Evolutionary conservation across 1,284 basidiomycete species (phyloP).

Genomic region (Cryptococcus floricola): DNA sequence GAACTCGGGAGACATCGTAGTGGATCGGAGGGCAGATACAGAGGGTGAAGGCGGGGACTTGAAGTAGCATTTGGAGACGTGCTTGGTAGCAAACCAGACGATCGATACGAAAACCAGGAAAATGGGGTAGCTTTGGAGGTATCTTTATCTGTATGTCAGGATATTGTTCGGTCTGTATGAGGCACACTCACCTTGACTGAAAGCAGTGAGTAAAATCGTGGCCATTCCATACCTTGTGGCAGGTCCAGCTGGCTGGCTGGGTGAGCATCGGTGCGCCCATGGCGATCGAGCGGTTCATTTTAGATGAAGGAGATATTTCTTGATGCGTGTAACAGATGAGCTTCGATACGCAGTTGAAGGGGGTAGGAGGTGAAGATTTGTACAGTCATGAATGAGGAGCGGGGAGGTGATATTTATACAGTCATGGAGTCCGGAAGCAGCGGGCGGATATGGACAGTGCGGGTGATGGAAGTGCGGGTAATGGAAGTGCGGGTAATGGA

Average conservation of each 20-base stretch:
- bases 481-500: no score
- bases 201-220: conserved; percentile 49
- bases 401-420: no score
- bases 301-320: no score
- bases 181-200: conserved; percentile 32
- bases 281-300: no score
- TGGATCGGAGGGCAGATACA: conserved; percentile 23
- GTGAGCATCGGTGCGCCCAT: no score
- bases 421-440: no score
- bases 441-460: no score
- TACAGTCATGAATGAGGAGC: no score
- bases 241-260: conserved; percentile 2
- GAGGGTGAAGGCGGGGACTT: background rate
- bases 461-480: no score
- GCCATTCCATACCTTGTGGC: conserved; percentile 47
- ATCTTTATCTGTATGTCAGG: conserved; percentile 13
- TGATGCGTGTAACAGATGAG: no score
- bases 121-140: conserved; percentile 30
- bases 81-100: conserved; percentile 16
- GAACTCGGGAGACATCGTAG: conserved; percentile 28
- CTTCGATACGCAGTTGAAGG: no score
- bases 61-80: background rate
- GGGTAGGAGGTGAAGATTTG: no score
- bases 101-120: conserved; percentile 29
- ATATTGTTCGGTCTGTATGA: conserved; percentile 1